Evolutionary conservation across 805 yeast species (phyloP).

Genomic region (Barnettozyma californica): DNA sequence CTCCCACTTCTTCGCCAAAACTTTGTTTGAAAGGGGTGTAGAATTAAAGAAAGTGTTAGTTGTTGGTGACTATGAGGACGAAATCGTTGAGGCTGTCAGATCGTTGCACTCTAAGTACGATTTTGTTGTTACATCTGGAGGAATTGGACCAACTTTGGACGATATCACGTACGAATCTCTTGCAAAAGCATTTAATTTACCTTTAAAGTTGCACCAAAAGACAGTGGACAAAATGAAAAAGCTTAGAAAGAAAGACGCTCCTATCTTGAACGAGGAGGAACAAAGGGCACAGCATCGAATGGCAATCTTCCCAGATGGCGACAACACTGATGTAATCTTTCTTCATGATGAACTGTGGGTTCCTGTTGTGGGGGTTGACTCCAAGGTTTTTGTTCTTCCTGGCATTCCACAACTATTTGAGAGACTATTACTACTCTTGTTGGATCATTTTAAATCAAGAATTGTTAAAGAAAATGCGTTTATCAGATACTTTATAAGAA

Average conservation of each 20-base stretch:
- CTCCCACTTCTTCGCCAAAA: constrained; percentile 63
- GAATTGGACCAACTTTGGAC: constrained; percentile 87
- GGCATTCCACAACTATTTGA: constrained; percentile 79
- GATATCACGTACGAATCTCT: constrained; percentile 78
- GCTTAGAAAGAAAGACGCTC: constrained; percentile 36
- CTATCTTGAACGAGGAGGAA: constrained; percentile 37
- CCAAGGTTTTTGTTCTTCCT: constrained; percentile 68
- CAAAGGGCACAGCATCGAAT: constrained; percentile 61
- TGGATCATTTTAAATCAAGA: constrained; percentile 34
- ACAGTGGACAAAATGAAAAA: constrained; percentile 57
- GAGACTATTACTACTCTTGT: constrained; percentile 42
- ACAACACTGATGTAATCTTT: constrained; percentile 35
- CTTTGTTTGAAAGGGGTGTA: constrained; percentile 63
- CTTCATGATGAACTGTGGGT: constrained; percentile 66
- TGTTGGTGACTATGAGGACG: constrained; percentile 70
- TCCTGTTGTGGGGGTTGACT: constrained; percentile 67
- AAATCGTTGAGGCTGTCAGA: constrained; percentile 50
- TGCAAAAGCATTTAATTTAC: constrained; percentile 57
- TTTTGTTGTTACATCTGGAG: constrained; percentile 43
- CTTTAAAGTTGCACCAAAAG: constrained; percentile 45
- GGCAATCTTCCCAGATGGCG: constrained; percentile 64
- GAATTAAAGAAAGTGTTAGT: constrained; percentile 62
- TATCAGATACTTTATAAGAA: constrained; percentile 54
- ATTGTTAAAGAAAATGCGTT: constrained; percentile 22
- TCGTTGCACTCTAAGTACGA: constrained; percentile 44